A percentile compares a stretch with the other conserved stretches of the same genome.
Conservation (phyloP, 176 grass and related monocot genomes). For the Areca catechu region DNA sequence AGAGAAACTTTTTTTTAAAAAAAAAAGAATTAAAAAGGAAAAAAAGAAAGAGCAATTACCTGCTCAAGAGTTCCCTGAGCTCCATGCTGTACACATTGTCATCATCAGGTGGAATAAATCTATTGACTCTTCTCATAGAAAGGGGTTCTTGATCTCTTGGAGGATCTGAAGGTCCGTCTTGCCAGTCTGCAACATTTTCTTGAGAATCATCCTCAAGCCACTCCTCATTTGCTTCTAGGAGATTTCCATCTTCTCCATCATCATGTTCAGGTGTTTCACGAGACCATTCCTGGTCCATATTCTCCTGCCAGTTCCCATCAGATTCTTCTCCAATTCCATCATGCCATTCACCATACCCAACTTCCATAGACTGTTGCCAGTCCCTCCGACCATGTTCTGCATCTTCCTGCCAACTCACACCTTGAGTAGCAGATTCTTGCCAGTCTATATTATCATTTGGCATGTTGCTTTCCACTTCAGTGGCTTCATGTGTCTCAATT, state of each 20-base stretch:
- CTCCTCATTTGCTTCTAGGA: constrained; percentile 32
- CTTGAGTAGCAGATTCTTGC: constrained; percentile 19
- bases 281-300: constrained; percentile 19
- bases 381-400: constrained; percentile 19
- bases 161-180: constrained; percentile 18
- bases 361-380: constrained; percentile 3
- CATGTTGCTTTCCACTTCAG: not conserved
- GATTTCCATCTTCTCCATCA: constrained; percentile 26
- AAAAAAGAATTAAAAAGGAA: too few relatives aligned
- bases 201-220: constrained; percentile 53
- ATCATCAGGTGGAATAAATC: constrained; percentile 54
- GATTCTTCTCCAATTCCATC: not conserved
- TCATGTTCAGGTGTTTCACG: constrained; percentile 20
- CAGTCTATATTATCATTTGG: not conserved
- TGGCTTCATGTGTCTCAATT: constrained; percentile 5
- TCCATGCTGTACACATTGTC: constrained; percentile 61
- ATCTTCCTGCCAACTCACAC: constrained; percentile 13
- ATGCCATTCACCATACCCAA: not conserved
- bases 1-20: too few relatives aligned
- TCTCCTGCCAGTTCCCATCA: not conserved
- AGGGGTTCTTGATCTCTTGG: constrained; percentile 13
- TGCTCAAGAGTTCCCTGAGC: constrained; percentile 78
- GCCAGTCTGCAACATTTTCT: constrained; percentile 40
- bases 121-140: constrained; percentile 26
- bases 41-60: constrained; percentile 31